Conservation (phyloP, 2,329 filamentous ascomycete genomes). For the Phaeosphaeria sp. region DNA sequence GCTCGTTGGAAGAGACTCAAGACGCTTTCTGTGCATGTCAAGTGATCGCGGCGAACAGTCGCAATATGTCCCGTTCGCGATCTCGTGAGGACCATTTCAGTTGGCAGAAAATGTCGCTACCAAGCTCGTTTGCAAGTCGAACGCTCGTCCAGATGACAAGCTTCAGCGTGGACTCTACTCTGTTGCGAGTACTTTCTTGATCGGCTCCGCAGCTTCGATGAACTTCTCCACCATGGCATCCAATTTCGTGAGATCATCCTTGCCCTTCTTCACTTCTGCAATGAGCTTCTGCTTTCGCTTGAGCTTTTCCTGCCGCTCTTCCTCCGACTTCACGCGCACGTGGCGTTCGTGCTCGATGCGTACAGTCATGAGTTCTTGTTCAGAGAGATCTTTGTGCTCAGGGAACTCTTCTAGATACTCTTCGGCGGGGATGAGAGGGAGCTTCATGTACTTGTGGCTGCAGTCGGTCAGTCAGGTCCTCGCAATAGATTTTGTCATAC, state of each 20-base stretch:
- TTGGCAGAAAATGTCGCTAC: neutral
- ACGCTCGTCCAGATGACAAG: neutral
- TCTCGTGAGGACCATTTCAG: neutral
- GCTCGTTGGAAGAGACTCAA: neutral
- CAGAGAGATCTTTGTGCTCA: conserved; percentile 73
- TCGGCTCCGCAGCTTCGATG: conserved; percentile 88
- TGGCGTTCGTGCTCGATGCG: conserved; percentile 89
- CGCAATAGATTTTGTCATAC: conserved; percentile 46
- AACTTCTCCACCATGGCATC: conserved; percentile 94
- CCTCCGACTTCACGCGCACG: conserved; percentile 84
- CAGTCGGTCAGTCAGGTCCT: conserved; percentile 9
- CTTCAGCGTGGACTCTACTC: conserved; percentile 47
- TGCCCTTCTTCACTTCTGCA: conserved; percentile 86
- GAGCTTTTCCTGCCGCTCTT: conserved; percentile 70
- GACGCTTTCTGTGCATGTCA: neutral
- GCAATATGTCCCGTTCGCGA: neutral
- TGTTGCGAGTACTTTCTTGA: conserved; percentile 85
- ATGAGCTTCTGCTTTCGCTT: conserved; percentile 73
- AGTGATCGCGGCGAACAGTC: neutral
- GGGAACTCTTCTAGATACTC: conserved; percentile 81
- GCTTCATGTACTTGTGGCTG: conserved; percentile 84
- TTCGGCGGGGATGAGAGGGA: conserved; percentile 83
- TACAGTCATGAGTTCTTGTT: conserved; percentile 85
- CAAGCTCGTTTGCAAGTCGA: neutral
- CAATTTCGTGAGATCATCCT: conserved; percentile 88